Evolutionary conservation across 352 stramenopile genomes (phyloP), one percentile per base, ranked within the genome.

Genomic region (Aphanomyces invadans): DNA sequence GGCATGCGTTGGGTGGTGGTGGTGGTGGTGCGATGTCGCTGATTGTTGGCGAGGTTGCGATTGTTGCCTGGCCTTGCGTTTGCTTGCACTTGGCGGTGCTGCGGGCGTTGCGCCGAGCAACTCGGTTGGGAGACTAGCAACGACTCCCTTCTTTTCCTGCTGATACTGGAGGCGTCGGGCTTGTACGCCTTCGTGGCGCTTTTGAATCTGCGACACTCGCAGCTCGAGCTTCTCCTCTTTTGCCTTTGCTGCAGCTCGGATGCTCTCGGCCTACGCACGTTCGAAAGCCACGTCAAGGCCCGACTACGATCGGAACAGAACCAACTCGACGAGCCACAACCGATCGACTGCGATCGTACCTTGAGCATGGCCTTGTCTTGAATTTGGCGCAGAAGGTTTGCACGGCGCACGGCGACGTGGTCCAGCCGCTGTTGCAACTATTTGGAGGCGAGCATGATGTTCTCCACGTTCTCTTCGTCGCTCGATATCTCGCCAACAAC

Each of bases 231-330:
- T 26, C 19, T 26, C 60, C 57, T 67, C 60, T 31, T 67, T 67
- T 3, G 60, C 60, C 54, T 56, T 59, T 19, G 60, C 60, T n/a
- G 28, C 39, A 4, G 60, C 60, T 11, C 60, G 60, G 38, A 67
- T 67, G 45, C 60, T 67, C 33, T 59, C 60, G 17, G 60, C 60
- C 60, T 67, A 59, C 21, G 26, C n/a, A n/a, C n/a, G n/a, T n/a
- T n/a, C n/a, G n/a, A n/a, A n/a, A n/a, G n/a, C n/a, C n/a, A n/a
- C n/a, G n/a, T n/a, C n/a, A n/a, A n/a, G n/a, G n/a, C n/a, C n/a
- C n/a, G n/a, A n/a, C n/a, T n/a, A n/a, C n/a, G n/a, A n/a, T n/a
- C n/a, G n/a, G n/a, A n/a, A n/a, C n/a, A n/a, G n/a, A n/a, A n/a
- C n/a, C n/a, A n/a, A n/a, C n/a, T n/a, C n/a, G n/a, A n/a, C 17